Percentiles rank a stretch among this genome's conserved stretches.
phyloP scores from a whole-genome alignment of 2,329 filamentous ascomycete genomes.

The Claviceps sorghi region DNA sequence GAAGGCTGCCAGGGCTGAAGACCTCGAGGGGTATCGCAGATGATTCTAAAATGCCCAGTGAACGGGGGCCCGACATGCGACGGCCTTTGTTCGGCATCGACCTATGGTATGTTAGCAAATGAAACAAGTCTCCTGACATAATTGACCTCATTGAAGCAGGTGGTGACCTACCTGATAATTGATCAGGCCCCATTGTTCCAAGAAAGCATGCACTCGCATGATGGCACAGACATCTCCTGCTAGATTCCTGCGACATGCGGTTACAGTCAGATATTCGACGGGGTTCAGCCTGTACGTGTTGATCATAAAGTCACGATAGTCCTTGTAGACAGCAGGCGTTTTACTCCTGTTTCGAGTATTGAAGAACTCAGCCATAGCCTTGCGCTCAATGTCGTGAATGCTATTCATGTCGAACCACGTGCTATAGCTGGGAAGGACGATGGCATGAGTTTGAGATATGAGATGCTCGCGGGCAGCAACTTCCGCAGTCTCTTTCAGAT shows the following conservation, averaged over 20 bases:
- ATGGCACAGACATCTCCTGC: slow-evolving; percentile 97
- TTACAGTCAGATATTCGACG: slow-evolving; percentile 90
- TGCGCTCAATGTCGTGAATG: slow-evolving; percentile 82
- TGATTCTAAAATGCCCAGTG: slow-evolving; percentile 92
- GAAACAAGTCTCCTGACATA: neutral
- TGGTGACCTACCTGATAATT: slow-evolving; percentile 76
- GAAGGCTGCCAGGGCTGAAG: slow-evolving; percentile 91
- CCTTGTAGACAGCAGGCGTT: slow-evolving; percentile 92
- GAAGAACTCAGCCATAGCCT: slow-evolving; percentile 94
- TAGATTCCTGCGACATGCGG: slow-evolving; percentile 84
- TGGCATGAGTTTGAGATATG: slow-evolving; percentile 84
- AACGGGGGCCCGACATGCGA: slow-evolving; percentile 94
- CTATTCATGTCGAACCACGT: slow-evolving; percentile 98
- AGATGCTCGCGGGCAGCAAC: slow-evolving; percentile 82
- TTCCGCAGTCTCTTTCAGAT: slow-evolving; percentile 70
- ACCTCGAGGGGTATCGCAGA: slow-evolving; percentile 87
- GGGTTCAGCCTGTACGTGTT: slow-evolving; percentile 97
- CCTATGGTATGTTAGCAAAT: slow-evolving; percentile 36
- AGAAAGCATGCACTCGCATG: slow-evolving; percentile 94
- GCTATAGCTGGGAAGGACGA: slow-evolving; percentile 93
- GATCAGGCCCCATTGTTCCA: slow-evolving; percentile 97
- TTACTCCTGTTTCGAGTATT: slow-evolving; percentile 97
- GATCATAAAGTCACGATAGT: slow-evolving; percentile 99
- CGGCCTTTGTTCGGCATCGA: slow-evolving; percentile 87
- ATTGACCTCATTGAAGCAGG: neutral